phyloP scores from a whole-genome alignment of 352 stramenopile species.

The Plasmopara halstedii region DNA sequence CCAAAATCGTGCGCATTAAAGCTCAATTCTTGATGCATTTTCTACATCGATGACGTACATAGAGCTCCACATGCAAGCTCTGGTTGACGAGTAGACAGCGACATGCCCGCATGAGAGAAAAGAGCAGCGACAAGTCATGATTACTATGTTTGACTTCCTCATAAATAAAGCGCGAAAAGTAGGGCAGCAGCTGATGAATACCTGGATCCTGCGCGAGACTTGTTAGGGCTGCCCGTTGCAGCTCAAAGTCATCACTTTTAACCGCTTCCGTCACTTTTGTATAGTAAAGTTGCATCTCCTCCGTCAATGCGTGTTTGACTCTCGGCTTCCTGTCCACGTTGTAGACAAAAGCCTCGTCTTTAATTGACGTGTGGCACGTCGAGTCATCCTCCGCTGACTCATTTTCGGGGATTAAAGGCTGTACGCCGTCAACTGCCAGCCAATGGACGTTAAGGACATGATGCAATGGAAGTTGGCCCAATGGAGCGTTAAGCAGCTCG shows the following conservation, averaged over 20 bases:
- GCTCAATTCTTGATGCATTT: no score
- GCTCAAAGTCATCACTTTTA: conserved; percentile 63
- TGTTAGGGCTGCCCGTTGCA: conserved; percentile 67
- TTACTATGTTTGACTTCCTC: conserved; percentile 83
- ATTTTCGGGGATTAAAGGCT: conserved; percentile 79
- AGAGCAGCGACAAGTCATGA: conserved; percentile 66
- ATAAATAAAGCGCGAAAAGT: conserved; percentile 86
- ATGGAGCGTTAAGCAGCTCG: conserved; percentile 67
- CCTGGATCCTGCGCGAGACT: conserved; percentile 78
- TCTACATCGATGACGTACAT: conserved; percentile 66
- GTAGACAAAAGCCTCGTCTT: conserved; percentile 65
- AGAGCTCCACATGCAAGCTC: conserved; percentile 90
- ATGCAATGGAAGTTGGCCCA: conserved; percentile 65
- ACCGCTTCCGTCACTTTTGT: conserved; percentile 80
- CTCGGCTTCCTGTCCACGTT: conserved; percentile 67
- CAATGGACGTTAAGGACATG: conserved; percentile 73
- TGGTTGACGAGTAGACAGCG: conserved; percentile 87
- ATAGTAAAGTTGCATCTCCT: conserved; percentile 88
- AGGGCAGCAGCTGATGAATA: conserved; percentile 86
- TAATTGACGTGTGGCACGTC: conserved; percentile 60
- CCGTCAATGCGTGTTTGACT: conserved; percentile 81
- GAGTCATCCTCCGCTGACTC: conserved; percentile 66
- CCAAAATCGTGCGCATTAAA: conserved; percentile 3
- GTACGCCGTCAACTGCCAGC: conserved; percentile 76
- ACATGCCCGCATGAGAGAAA: conserved; percentile 84